These are phyloP conservation scores for Diaporthe sp. DNA, from an alignment of 2,329 filamentous ascomycete species.

Conservation along the genomic window DNA sequence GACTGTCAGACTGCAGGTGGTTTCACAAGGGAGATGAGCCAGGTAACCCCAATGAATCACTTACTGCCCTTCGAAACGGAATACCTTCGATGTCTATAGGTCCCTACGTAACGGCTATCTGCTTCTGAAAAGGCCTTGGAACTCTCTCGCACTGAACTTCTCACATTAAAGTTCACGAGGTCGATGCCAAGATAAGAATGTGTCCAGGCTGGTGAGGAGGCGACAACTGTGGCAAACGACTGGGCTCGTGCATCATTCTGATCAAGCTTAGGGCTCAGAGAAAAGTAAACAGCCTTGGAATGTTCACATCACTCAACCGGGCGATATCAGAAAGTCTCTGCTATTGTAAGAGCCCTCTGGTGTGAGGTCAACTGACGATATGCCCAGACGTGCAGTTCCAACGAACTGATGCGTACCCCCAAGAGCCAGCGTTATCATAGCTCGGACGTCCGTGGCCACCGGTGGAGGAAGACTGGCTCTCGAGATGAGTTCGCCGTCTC, in stretches of 20 bases:
- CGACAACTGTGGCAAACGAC: background rate
- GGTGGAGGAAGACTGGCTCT: constrained; percentile 39
- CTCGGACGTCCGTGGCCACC: constrained; percentile 48
- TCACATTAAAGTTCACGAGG: background rate
- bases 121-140: background rate
- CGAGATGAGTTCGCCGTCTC: constrained; percentile 21
- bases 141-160: rapidly evolving
- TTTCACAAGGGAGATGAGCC: background rate
- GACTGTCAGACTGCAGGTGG: no score
- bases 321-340: no score
- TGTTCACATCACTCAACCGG: no score
- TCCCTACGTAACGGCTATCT: background rate
- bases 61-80: background rate
- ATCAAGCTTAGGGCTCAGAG: background rate
- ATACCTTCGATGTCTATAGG: background rate
- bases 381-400: background rate
- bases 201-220: background rate
- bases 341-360: background rate
- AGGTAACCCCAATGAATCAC: background rate
- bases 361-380: background rate
- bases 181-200: background rate
- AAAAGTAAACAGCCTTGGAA: no score
- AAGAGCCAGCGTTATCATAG: background rate
- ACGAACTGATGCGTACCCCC: no score
- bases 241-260: background rate